Conservation (phyloP, 805 yeast species). For the Ogataea kodamae region DNA sequence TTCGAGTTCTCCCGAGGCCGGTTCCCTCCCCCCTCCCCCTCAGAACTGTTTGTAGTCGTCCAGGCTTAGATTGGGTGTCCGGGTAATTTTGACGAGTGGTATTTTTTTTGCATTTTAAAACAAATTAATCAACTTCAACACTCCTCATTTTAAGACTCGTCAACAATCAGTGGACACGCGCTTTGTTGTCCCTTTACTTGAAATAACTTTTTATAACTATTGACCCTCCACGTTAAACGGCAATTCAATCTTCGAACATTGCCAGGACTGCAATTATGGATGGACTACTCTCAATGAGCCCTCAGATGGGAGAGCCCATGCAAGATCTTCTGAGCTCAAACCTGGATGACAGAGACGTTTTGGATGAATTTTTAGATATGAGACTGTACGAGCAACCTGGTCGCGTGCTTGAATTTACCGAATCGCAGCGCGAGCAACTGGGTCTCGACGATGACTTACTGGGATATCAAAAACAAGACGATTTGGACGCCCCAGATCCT, state of each 20-base stretch:
- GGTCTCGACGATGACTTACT: constrained; percentile 8
- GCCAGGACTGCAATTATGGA: constrained; percentile 16
- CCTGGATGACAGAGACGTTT: constrained; percentile 41
- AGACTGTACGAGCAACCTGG: constrained; percentile 40
- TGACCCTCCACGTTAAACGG: not conserved
- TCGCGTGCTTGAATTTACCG: constrained; percentile 5
- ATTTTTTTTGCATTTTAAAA: constrained; percentile 5
- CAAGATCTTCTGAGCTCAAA: constrained; percentile 14
- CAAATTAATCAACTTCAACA: no score
- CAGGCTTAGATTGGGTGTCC: no score
- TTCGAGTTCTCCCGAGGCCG: no score
- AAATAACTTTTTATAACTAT: no score
- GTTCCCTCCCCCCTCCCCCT: no score
- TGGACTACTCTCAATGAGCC: constrained; percentile 20
- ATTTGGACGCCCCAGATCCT: constrained; percentile 3
- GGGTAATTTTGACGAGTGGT: constrained; percentile 3
- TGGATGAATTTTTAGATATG: constrained; percentile 56
- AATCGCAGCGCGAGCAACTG: constrained; percentile 1
- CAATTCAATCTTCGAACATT: not conserved
- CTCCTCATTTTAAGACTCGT: no score
- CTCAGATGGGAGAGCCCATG: constrained; percentile 17
- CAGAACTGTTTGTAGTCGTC: no score
- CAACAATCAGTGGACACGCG: no score
- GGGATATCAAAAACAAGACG: constrained; percentile 4
- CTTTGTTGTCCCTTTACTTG: no score